phyloP scores from a whole-genome alignment of 805 yeast genomes.

The Myxozyma neglecta region DNA sequence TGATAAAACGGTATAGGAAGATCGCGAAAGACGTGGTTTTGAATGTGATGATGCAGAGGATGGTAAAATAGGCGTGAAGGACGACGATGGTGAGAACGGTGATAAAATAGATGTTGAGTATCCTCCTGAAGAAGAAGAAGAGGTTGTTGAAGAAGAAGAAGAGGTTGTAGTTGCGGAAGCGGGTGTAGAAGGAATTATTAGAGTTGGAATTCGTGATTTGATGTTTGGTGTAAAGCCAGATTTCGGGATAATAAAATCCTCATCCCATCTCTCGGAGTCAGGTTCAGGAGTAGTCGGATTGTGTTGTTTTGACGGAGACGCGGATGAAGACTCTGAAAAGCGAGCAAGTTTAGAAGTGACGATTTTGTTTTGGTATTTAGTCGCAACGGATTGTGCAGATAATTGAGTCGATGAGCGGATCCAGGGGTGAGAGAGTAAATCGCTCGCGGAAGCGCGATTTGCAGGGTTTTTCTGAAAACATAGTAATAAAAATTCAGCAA shows the following conservation, averaged over 20 bases:
- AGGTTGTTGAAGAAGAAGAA: neutral
- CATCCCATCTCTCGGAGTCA: conserved; percentile 12
- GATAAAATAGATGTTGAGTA: too few relatives aligned
- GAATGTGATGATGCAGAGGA: too few relatives aligned
- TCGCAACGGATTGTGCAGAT: too few relatives aligned
- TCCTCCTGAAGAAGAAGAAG: neutral
- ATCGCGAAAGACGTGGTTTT: too few relatives aligned
- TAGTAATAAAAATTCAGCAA: conserved; percentile 58
- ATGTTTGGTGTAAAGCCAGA: neutral
- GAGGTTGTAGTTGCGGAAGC: neutral
- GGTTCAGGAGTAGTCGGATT: too few relatives aligned
- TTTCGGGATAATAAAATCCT: conserved; percentile 10
- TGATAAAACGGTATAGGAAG: too few relatives aligned
- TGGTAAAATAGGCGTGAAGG: too few relatives aligned
- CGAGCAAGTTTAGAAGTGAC: too few relatives aligned
- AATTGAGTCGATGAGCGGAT: neutral
- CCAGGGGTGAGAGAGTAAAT: conserved; percentile 53
- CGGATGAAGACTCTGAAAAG: too few relatives aligned
- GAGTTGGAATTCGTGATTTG: conserved; percentile 1
- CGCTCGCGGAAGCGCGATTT: conserved; percentile 55
- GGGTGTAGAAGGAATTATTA: neutral
- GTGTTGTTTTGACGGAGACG: too few relatives aligned
- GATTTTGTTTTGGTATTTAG: too few relatives aligned
- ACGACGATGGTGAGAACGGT: too few relatives aligned
- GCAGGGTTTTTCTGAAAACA: conserved; percentile 74